These are phyloP conservation scores for Fraxinus anomala DNA, from an alignment of 257 asterid genomes.

Conservation along the genomic window DNA sequence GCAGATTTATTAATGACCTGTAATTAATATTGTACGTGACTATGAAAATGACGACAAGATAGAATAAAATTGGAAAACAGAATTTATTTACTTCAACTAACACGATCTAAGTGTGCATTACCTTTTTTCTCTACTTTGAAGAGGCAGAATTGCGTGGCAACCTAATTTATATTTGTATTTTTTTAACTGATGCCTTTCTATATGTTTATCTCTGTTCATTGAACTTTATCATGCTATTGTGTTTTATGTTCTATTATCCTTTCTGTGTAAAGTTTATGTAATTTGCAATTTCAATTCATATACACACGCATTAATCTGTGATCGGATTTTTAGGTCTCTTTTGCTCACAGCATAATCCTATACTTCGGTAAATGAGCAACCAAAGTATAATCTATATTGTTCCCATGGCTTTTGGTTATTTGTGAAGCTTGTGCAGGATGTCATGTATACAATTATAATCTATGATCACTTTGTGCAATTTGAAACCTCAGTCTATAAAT, in stretches of 20 bases:
- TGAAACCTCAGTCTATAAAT: conserved; percentile 5
- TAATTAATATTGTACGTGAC: neutral
- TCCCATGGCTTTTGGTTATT: neutral
- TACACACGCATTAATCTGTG: neutral
- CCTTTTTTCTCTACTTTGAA: neutral
- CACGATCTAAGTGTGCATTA: neutral
- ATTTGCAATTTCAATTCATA: neutral
- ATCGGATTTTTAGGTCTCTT: neutral
- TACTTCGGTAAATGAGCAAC: neutral
- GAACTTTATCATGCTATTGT: neutral
- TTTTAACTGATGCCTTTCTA: neutral
- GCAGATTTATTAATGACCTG: neutral
- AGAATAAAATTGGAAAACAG: neutral
- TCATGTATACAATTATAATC: neutral
- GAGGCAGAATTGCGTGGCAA: neutral
- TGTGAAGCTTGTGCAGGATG: neutral
- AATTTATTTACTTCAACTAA: neutral
- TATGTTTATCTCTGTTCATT: neutral
- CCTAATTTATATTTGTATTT: neutral
- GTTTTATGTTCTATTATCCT: neutral
- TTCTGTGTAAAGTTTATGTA: neutral
- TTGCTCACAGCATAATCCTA: neutral
- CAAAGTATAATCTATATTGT: neutral
- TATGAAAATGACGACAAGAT: neutral
- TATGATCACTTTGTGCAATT: neutral